Evolutionary conservation across 768 basidiomycete species (phyloP).

Genomic region (Boletellus ananiceps): DNA sequence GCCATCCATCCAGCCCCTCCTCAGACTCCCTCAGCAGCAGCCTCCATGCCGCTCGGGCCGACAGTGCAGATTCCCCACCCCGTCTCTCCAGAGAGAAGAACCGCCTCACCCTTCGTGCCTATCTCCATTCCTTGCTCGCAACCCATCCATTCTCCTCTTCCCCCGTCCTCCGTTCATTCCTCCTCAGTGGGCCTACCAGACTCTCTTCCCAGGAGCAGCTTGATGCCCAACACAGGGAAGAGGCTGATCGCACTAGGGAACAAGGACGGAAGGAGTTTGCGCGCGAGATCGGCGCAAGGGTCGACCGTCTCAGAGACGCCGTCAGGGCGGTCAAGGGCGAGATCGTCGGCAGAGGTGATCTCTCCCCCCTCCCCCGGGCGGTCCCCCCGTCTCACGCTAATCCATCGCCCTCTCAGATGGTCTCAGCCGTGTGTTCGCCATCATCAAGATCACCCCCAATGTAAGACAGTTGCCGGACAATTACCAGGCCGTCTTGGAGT

Average conservation of each 20-base stretch:
- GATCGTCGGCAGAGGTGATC: constrained; percentile 75
- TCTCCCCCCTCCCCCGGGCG: neutral
- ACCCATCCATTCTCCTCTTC: constrained; percentile 75
- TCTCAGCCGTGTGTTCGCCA: constrained; percentile 80
- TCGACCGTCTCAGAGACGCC: constrained; percentile 80
- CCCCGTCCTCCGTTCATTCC: constrained; percentile 80
- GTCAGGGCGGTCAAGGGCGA: constrained; percentile 90
- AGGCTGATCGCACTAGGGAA: constrained; percentile 83
- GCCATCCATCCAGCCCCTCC: too few species aligned
- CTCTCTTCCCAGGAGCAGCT: constrained; percentile 69
- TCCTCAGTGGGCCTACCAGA: constrained; percentile 69
- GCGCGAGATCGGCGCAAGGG: constrained; percentile 77
- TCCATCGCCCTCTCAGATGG: constrained; percentile 54
- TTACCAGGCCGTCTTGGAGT: constrained; percentile 88
- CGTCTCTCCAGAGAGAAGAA: constrained; percentile 90
- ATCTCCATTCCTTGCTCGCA: constrained; percentile 76
- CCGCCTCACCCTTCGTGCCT: constrained; percentile 86
- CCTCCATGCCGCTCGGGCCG: neutral
- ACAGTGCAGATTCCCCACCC: neutral
- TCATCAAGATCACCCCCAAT: constrained; percentile 75
- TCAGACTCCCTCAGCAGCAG: too few species aligned
- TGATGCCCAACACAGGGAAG: constrained; percentile 76
- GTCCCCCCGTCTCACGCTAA: constrained; percentile 3
- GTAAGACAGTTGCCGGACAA: constrained; percentile 76
- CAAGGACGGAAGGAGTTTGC: constrained; percentile 85